phyloP scores from a whole-genome alignment of 345 rosid genomes.

The Balakata baccata region DNA sequence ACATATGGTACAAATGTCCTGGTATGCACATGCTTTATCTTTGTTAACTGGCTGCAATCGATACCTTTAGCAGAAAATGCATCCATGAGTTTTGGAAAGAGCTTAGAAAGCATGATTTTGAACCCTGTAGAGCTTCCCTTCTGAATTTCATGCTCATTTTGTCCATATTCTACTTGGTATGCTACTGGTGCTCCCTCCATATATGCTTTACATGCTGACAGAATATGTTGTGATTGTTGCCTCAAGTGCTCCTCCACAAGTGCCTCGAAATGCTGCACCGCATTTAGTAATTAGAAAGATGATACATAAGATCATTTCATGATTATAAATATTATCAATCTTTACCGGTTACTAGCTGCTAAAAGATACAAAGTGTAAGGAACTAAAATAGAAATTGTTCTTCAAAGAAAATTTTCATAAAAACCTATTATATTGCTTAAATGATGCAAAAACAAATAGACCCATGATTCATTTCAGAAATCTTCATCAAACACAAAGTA shows the following conservation, averaged over 20 bases:
- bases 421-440: too few relatives aligned
- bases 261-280: conserved; percentile 72
- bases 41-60: conserved; percentile 50
- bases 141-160: conserved; percentile 30
- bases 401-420: too few relatives aligned
- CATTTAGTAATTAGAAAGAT: not conserved
- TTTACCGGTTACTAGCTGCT: not conserved
- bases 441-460: too few relatives aligned
- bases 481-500: too few relatives aligned
- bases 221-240: conserved; percentile 37
- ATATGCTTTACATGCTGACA: conserved; percentile 66
- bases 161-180: conserved; percentile 29
- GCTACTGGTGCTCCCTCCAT: conserved; percentile 71
- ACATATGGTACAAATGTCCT: conserved; percentile 13
- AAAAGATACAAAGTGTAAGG: too few relatives aligned
- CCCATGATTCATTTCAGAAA: not conserved
- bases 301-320: not conserved
- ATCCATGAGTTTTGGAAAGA: conserved; percentile 66
- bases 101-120: conserved; percentile 90
- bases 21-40: conserved; percentile 25
- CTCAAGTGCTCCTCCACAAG: conserved; percentile 74
- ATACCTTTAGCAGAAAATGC: conserved; percentile 68
- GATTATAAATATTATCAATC: not conserved
- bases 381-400: too few relatives aligned
- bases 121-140: conserved; percentile 71